Conservation (phyloP, 2,329 filamentous ascomycete species). For the Aspergillus unguis region DNA sequence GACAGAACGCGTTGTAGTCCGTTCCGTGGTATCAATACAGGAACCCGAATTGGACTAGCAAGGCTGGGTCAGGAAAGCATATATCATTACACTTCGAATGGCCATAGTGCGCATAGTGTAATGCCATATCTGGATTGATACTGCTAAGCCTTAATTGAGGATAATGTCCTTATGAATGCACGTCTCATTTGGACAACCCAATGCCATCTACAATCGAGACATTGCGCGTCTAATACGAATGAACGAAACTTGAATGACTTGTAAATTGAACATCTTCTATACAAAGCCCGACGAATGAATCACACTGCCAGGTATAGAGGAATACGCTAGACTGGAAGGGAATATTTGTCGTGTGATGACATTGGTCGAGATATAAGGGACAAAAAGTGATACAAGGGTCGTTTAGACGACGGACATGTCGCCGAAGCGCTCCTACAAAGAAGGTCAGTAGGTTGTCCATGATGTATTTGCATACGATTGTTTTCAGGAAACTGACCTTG, state of each 20-base stretch:
- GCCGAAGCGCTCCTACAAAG: constrained; percentile 89
- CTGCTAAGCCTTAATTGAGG: no score
- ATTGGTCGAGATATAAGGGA: constrained; percentile 30
- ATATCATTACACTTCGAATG: no score
- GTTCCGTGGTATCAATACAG: no score
- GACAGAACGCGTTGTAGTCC: no score
- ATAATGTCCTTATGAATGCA: background rate
- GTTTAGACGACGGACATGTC: constrained; percentile 90
- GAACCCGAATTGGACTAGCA: no score
- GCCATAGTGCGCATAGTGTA: no score
- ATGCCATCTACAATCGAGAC: background rate
- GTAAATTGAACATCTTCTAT: constrained; percentile 40
- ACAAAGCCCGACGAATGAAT: constrained; percentile 35
- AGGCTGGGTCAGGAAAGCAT: no score
- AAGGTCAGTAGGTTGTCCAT: constrained; percentile 16
- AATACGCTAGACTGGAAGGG: constrained; percentile 26
- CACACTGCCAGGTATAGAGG: constrained; percentile 29
- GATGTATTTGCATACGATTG: background rate
- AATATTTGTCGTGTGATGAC: constrained; percentile 30
- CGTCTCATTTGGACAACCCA: background rate
- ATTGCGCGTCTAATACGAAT: no score
- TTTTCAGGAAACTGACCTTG: constrained; percentile 67
- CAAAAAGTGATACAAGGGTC: constrained; percentile 23
- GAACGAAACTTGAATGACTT: constrained; percentile 19
- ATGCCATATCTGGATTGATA: no score